Percentiles rank a stretch among this genome's conserved stretches.
phyloP scores from a whole-genome alignment of 306 rosid genomes.

The Coriaria nepalensis region DNA sequence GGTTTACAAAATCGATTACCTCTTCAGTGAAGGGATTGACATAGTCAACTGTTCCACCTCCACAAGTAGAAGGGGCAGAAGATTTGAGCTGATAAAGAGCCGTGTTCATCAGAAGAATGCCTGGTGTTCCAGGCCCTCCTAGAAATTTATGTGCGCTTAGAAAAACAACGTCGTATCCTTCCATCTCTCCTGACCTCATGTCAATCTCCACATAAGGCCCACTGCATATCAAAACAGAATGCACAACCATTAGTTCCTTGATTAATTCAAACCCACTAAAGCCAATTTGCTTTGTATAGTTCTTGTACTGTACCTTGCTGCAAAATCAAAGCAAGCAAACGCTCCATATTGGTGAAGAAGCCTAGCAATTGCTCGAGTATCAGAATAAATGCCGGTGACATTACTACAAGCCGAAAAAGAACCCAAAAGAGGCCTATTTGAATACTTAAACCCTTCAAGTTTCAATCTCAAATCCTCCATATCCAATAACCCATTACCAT shows the following conservation, averaged over 20 bases:
- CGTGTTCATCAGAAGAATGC: slow-evolving; percentile 49
- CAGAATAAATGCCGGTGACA: slow-evolving; percentile 62
- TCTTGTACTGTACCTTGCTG: slow-evolving; percentile 66
- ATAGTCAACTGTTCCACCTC: slow-evolving; percentile 66
- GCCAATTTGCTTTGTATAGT: too few species aligned
- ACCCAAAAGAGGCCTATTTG: slow-evolving; percentile 57
- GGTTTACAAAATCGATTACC: slow-evolving; percentile 26
- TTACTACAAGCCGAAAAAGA: slow-evolving; percentile 87
- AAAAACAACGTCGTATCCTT: slow-evolving; percentile 63
- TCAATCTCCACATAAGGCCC: slow-evolving; percentile 65
- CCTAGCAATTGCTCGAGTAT: slow-evolving; percentile 47
- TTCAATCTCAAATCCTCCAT: slow-evolving; percentile 33
- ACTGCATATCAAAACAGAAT: slow-evolving; percentile 21
- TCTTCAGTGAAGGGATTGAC: slow-evolving; percentile 62
- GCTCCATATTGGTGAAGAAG: slow-evolving; percentile 62
- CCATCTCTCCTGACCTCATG: slow-evolving; percentile 33
- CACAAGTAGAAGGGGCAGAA: slow-evolving; percentile 74
- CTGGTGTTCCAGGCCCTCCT: slow-evolving; percentile 79
- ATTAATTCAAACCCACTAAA: too few species aligned
- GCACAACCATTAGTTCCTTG: neutral
- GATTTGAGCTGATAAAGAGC: slow-evolving; percentile 34
- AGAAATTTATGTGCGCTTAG: slow-evolving; percentile 71
- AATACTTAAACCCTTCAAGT: slow-evolving; percentile 30
- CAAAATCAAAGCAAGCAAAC: slow-evolving; percentile 72
- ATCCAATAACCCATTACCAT: slow-evolving; percentile 42